A percentile compares a stretch with the other conserved stretches of the same genome.
phyloP scores from a whole-genome alignment of 306 rosid species.

The Gillenia trifoliata region DNA sequence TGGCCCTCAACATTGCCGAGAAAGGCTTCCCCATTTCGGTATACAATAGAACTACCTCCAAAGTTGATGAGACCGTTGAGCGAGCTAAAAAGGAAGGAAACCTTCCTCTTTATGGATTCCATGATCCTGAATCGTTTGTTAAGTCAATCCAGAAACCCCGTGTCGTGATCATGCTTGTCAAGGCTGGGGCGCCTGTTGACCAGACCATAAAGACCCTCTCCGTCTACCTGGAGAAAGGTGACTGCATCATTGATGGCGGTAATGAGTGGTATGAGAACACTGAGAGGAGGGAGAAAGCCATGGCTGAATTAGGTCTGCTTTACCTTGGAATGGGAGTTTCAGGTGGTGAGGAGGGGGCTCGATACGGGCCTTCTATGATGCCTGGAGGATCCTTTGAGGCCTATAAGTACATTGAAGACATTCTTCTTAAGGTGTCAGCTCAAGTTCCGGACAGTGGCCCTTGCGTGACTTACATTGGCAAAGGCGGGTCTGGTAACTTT shows the following conservation, averaged over 20 bases:
- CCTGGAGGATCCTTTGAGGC: conserved; percentile 94
- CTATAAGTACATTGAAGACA: conserved; percentile 77
- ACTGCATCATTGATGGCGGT: conserved; percentile 90
- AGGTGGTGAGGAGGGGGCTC: conserved; percentile 97
- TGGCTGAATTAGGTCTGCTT: conserved; percentile 68
- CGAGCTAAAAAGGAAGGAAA: conserved; percentile 74
- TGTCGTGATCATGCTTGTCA: conserved; percentile 84
- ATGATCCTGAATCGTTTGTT: conserved; percentile 82
- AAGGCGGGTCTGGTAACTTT: conserved; percentile 93
- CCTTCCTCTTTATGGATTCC: conserved; percentile 86
- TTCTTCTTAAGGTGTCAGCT: conserved; percentile 92
- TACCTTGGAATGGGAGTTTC: conserved; percentile 98
- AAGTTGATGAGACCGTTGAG: conserved; percentile 87
- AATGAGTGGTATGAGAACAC: conserved; percentile 98
- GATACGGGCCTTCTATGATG: conserved; percentile 90
- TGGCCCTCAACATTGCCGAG: conserved; percentile 90
- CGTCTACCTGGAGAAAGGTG: conserved; percentile 76
- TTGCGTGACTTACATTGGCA: conserved; percentile 80
- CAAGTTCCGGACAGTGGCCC: conserved; percentile 91
- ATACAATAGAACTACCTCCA: conserved; percentile 81
- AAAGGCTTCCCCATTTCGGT: conserved; percentile 94
- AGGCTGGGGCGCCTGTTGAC: conserved; percentile 96
- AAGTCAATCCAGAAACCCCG: conserved; percentile 78
- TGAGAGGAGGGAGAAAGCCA: conserved; percentile 74
- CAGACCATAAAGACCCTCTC: conserved; percentile 89